Evolutionary conservation across 495 filamentous ascomycete genomes (phyloP).

Genomic region (Penicillium herquei): DNA sequence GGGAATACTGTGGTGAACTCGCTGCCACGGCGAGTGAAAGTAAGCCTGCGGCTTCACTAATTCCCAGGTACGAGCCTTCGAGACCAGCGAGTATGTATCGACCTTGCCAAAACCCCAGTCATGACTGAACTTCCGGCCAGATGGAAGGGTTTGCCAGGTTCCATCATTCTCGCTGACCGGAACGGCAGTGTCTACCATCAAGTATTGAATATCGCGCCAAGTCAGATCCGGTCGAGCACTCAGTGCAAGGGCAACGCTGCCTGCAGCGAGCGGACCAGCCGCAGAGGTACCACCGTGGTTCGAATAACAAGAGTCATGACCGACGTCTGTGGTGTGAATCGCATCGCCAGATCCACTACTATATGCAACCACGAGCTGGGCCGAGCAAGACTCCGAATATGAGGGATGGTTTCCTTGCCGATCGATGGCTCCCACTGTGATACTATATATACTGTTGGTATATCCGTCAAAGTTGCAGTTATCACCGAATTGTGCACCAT

Average conservation of each 20-base stretch:
- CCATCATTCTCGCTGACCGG: constrained; percentile 71
- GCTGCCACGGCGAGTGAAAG: constrained; percentile 90
- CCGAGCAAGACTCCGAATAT: constrained; percentile 95
- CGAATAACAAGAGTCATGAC: constrained; percentile 70
- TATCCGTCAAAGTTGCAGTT: constrained; percentile 99
- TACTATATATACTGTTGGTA: constrained; percentile 98
- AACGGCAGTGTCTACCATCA: constrained; percentile 80
- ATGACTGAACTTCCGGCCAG: constrained; percentile 86
- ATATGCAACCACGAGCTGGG: constrained; percentile 92
- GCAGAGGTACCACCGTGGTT: constrained; percentile 94
- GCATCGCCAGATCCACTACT: constrained; percentile 85
- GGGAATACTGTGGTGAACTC: constrained; percentile 81
- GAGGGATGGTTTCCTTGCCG: constrained; percentile 79
- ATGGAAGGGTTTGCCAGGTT: constrained; percentile 76
- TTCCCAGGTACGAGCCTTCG: constrained; percentile 80
- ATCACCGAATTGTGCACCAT: constrained; percentile 81
- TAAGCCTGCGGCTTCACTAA: constrained; percentile 96
- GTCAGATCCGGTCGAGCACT: constrained; percentile 81
- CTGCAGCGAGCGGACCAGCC: constrained; percentile 87
- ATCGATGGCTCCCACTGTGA: constrained; percentile 93
- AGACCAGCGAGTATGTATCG: constrained; percentile 81
- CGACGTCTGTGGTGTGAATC: constrained; percentile 97
- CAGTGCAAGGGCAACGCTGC: constrained; percentile 89
- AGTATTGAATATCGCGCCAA: constrained; percentile 94
- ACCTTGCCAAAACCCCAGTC: constrained; percentile 94